phyloP scores from a whole-genome alignment of 139 green algal genomes.

The Gonium pectorale region DNA sequence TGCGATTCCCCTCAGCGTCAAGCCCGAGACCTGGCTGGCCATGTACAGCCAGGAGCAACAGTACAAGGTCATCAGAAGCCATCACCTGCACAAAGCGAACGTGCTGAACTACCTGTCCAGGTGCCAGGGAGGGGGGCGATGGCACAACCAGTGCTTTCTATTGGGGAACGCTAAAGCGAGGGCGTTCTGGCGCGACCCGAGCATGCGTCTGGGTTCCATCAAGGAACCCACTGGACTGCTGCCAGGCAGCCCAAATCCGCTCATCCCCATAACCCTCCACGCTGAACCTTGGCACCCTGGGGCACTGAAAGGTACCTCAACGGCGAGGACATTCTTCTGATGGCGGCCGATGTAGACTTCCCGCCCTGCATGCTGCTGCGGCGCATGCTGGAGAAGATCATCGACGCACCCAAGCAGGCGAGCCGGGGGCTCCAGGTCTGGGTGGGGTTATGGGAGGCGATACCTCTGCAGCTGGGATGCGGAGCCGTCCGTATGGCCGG shows the following conservation, averaged over 20 bases:
- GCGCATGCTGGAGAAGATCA: conserved; percentile 61
- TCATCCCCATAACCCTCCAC: too few relatives aligned
- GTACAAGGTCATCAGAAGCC: conserved; percentile 68
- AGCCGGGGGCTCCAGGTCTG: neutral
- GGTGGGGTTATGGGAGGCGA: too few relatives aligned
- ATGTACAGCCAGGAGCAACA: conserved; percentile 80
- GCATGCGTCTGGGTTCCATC: too few relatives aligned
- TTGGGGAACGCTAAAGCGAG: too few relatives aligned
- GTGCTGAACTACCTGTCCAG: conserved; percentile 56
- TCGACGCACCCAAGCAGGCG: conserved; percentile 40
- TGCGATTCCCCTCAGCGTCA: conserved; percentile 49
- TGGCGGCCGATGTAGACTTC: conserved; percentile 73
- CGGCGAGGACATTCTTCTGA: conserved; percentile 76
- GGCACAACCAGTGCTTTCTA: too few relatives aligned
- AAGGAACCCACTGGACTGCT: too few relatives aligned
- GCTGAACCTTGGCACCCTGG: too few relatives aligned
- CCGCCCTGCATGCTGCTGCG: conserved; percentile 82
- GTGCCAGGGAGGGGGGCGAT: too few relatives aligned
- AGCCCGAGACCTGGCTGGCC: conserved; percentile 68
- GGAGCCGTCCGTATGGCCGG: too few relatives aligned
- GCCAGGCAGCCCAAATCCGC: too few relatives aligned
- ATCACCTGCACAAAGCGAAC: conserved; percentile 68
- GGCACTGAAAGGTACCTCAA: conserved; percentile 65
- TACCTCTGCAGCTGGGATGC: too few relatives aligned
- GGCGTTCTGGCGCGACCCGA: too few relatives aligned